phyloP scores from a whole-genome alignment of 164 flowering plant species.

The Vitis rotundifolia region DNA sequence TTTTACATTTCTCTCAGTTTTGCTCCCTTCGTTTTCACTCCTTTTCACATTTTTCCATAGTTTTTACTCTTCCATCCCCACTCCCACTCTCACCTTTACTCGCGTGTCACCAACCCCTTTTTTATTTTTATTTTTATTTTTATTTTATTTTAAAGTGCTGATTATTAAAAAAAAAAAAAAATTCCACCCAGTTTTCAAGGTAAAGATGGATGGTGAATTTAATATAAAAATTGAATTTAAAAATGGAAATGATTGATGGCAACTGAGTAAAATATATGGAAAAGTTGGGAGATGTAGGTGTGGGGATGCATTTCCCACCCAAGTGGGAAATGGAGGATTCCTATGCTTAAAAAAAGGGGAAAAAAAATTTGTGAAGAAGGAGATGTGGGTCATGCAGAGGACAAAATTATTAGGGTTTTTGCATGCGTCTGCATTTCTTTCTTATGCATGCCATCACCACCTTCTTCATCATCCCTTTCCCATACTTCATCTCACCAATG shows the following conservation, averaged over 20 bases:
- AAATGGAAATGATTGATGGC: no score
- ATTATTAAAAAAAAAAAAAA: no score
- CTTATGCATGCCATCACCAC: neutral
- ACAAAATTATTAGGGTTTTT: slow-evolving; percentile 6
- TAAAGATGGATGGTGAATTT: no score
- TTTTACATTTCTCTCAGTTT: slow-evolving; percentile 13
- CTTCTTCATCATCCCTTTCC: neutral
- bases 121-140: neutral
- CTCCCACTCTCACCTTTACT: no score
- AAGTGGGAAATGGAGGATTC: no score
- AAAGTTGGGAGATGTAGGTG: no score
- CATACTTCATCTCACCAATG: no score
- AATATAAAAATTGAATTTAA: no score
- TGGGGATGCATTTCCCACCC: no score
- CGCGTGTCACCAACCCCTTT: neutral
- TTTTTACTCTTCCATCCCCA: neutral
- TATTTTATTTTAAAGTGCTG: neutral
- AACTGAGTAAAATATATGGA: no score
- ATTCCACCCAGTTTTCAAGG: no score
- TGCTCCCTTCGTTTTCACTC: slow-evolving; percentile 7
- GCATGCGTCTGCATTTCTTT: slow-evolving; percentile 1
- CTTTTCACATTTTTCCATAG: neutral
- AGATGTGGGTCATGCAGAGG: neutral
- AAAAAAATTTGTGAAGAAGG: neutral
- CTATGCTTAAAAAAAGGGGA: neutral